Percentiles rank a stretch among this genome's conserved stretches.
These are phyloP conservation scores for Croton setiger DNA, from an alignment of 441 rosid genomes.

Conservation along the genomic window DNA sequence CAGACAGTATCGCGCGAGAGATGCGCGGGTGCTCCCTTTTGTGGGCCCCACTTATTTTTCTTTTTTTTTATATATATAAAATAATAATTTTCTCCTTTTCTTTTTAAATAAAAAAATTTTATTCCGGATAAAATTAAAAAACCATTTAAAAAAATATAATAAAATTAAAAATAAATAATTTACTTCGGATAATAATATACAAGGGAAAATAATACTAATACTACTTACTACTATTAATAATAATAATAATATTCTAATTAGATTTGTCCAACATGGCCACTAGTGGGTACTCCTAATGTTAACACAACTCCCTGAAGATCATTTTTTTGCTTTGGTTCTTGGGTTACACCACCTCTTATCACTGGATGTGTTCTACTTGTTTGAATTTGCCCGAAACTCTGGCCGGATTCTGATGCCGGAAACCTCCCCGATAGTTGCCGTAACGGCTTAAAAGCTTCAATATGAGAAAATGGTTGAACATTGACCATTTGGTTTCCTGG, in stretches of 20 bases:
- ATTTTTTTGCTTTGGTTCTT: conserved; percentile 41
- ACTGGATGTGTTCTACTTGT: conserved; percentile 23
- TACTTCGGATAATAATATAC: conserved; percentile 9
- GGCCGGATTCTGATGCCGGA: conserved; percentile 21
- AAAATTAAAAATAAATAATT: neutral
- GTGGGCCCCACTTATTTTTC: neutral
- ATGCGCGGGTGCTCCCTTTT: conserved; percentile 45
- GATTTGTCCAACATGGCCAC: conserved; percentile 24
- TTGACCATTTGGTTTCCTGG: conserved; percentile 26
- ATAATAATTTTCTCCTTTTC: too few species aligned
- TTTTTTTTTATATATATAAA: too few species aligned
- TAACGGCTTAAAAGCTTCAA: conserved; percentile 24
- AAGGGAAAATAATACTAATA: neutral
- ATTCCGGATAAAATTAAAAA: too few species aligned
- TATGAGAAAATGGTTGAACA: conserved; percentile 23
- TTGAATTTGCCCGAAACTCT: conserved; percentile 24
- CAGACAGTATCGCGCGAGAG: conserved; percentile 57
- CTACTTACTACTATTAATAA: too few species aligned
- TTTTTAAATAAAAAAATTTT: too few species aligned
- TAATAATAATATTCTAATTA: neutral
- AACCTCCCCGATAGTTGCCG: conserved; percentile 24
- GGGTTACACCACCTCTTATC: conserved; percentile 22
- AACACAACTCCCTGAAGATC: conserved; percentile 67
- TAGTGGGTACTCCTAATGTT: conserved; percentile 68
- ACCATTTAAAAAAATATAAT: too few species aligned